Conservation (phyloP, 768 basidiomycete species). For the Boletus tomentosulus region DNA sequence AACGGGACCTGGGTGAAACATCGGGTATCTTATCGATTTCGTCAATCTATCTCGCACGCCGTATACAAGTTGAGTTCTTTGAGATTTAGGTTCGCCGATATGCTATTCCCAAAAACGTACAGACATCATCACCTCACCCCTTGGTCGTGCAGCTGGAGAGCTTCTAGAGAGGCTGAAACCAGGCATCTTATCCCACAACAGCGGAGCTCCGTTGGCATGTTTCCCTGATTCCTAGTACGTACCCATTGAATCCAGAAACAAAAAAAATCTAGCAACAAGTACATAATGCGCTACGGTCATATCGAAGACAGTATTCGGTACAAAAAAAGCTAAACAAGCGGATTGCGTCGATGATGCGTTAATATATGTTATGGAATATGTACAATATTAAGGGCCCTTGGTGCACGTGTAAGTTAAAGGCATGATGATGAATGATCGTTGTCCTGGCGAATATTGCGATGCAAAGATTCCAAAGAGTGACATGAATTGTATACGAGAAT, state of each 20-base stretch:
- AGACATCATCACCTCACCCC: background rate
- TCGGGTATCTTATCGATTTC: conserved; percentile 16
- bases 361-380: conserved; percentile 31
- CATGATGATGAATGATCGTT: conserved; percentile 36
- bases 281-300: conserved; percentile 28
- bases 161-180: conserved; percentile 2
- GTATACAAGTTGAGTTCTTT: background rate
- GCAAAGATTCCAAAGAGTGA: conserved; percentile 31
- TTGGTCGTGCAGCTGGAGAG: conserved; percentile 2
- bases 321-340: conserved; percentile 20
- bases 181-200: conserved; percentile 14
- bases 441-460: conserved; percentile 32
- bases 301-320: conserved; percentile 22
- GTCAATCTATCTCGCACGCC: conserved; percentile 2
- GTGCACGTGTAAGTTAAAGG: conserved; percentile 32
- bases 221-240: conserved; percentile 7
- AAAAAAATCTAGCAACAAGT: conserved; percentile 17
- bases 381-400: conserved; percentile 33
- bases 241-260: conserved; percentile 14
- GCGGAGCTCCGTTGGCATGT: conserved; percentile 27
- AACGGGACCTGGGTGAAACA: background rate
- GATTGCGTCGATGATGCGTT: conserved; percentile 27
- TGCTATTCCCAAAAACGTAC: conserved; percentile 2
- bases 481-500: conserved; percentile 33
- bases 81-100: conserved; percentile 5